Evolutionary conservation across 2,329 filamentous ascomycete genomes (phyloP).

Genomic region (Fusarium abutilonis): DNA sequence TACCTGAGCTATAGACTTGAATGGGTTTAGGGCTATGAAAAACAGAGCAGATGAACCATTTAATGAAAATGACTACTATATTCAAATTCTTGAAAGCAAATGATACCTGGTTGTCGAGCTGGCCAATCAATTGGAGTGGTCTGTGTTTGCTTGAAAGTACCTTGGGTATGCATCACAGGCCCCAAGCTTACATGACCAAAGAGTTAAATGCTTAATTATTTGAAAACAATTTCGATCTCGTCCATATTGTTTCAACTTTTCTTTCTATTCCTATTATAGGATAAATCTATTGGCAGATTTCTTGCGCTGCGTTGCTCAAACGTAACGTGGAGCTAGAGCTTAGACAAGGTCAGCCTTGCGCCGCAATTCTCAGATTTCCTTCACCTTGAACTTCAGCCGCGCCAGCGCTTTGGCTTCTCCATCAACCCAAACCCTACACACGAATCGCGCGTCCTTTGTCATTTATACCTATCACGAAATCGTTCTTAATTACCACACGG

Average conservation of each 20-base stretch:
- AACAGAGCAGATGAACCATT: conserved; percentile 38
- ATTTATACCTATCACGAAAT: conserved; percentile 7
- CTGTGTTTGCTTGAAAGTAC: too few species aligned
- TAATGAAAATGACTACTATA: conserved; percentile 42
- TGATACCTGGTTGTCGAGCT: background rate
- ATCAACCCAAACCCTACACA: conserved; percentile 20
- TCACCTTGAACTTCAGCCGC: conserved; percentile 33
- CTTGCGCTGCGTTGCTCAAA: background rate
- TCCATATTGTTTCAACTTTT: too few species aligned
- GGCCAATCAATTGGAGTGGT: too few species aligned
- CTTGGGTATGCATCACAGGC: too few species aligned
- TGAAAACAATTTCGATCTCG: too few species aligned
- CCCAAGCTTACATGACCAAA: too few species aligned
- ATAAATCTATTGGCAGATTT: background rate
- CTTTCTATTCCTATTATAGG: too few species aligned
- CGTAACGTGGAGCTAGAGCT: conserved; percentile 24
- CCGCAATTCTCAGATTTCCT: conserved; percentile 40
- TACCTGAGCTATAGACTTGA: conserved; percentile 40
- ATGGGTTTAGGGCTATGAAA: conserved; percentile 33
- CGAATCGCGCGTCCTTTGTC: conserved; percentile 6
- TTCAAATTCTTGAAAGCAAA: conserved; percentile 12
- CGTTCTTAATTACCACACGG: conserved; percentile 1
- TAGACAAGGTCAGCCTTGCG: conserved; percentile 40
- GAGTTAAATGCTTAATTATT: too few species aligned
- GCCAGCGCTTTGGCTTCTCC: conserved; percentile 37